Base-by-base conservation (phyloP, 805 yeast species). In the Suhomyces vadensis region DNA sequence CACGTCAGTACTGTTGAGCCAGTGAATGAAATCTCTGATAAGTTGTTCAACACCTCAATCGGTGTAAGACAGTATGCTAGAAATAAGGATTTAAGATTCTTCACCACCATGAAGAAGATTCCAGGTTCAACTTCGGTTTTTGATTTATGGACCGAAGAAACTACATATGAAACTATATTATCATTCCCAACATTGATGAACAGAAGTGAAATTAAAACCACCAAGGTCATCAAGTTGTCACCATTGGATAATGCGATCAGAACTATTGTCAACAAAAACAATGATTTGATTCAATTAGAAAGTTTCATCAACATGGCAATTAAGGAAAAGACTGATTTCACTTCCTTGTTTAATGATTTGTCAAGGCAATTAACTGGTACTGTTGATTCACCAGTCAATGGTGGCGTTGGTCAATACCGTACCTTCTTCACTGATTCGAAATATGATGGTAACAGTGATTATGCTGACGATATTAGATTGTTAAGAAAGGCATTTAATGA, bases 371-470 rank as follows among this genome's bases (percentile, higher is more conserved):
- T 84, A 43, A 78, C 88, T 2, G 96, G 96, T 35, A 87, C 96
- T 0, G 91, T 90, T 43, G 95, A 88, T 60, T 81, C 96, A 0
- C 96, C 96, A 3, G 92, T 89, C 5, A 89, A 89, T 60, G 97
- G 97, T 26, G 97, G 97, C 46, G 87, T 89, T 50, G 87, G 88
- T 2, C 89, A 85, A 58, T 89, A 86, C 64, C 74, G 91, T 43
- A 77, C 77, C 2, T 87, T 89, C 59, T 79, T 86, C 58, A 63
- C 61, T 27, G 75, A 73, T 39, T 52, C 63, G 1, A 61, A 61
- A 40, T 64, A 65, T 42, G 63, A 56, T 23, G 69, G 63, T 5
- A 63, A 61, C 46, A 64, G 61, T 6, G 65, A 61, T 20, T 60
- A 66, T 41, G 56, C 55, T 3, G 55, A 58, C 20, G 61, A 61